These are phyloP conservation scores for Agarophyton chilense DNA, from an alignment of 23 red algal genomes.

Conservation along the genomic window DNA sequence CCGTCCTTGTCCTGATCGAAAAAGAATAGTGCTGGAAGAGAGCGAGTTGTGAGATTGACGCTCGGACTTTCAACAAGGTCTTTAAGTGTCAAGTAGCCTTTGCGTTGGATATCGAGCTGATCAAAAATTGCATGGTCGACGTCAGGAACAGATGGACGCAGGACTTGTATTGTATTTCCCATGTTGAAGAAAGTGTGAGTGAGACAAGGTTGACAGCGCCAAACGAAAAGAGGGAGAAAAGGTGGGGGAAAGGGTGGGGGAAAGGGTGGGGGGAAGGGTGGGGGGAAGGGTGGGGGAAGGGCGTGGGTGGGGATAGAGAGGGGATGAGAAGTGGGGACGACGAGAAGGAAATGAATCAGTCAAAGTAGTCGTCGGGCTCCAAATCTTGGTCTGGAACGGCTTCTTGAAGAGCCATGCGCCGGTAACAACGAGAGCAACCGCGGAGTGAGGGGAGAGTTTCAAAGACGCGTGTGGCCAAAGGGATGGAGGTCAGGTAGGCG, in stretches of 20 bases:
- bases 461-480: neutral
- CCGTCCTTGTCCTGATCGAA: slow-evolving; percentile 82
- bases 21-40: slow-evolving; percentile 82
- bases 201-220: neutral
- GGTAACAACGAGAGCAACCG: slow-evolving; percentile 1
- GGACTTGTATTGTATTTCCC: slow-evolving; percentile 17
- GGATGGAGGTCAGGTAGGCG: neutral
- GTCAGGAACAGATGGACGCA: neutral
- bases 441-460: neutral
- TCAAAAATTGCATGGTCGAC: slow-evolving; percentile 53
- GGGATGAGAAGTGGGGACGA: neutral
- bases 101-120: slow-evolving; percentile 63
- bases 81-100: slow-evolving; percentile 75
- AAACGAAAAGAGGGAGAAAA: neutral
- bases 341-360: neutral
- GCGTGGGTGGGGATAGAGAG: neutral
- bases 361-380: slow-evolving; percentile 59
- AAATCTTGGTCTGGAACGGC: slow-evolving; percentile 52
- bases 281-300: too few species aligned
- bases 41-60: slow-evolving; percentile 72
- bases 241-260: neutral
- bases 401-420: slow-evolving; percentile 67
- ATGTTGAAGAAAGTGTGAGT: neutral
- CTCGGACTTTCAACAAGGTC: slow-evolving; percentile 52
- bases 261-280: neutral